phyloP scores from a whole-genome alignment of 2,329 filamentous ascomycete species.

The Cercospora zeae-maydis region DNA sequence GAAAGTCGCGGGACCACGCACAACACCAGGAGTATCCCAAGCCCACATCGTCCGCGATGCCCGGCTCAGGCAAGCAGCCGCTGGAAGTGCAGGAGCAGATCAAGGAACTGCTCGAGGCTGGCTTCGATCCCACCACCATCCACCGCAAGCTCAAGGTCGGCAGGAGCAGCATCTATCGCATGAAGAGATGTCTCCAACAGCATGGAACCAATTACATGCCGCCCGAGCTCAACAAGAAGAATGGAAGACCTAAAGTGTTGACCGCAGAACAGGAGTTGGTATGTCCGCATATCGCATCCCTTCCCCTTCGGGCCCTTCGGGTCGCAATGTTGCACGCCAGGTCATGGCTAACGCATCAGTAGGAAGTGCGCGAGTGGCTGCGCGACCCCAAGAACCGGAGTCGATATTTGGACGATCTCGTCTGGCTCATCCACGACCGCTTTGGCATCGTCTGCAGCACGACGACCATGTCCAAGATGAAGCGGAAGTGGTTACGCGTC shows the following conservation, averaged over 20 bases:
- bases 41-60: constrained; percentile 23
- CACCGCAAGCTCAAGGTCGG: constrained; percentile 35
- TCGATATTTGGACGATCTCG: constrained; percentile 35
- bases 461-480: constrained; percentile 37
- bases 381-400: constrained; percentile 32
- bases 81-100: constrained; percentile 33
- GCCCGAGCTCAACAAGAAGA: constrained; percentile 36
- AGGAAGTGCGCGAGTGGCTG: constrained; percentile 36
- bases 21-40: constrained; percentile 11
- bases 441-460: constrained; percentile 36
- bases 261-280: constrained; percentile 35
- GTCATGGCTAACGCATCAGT: not conserved
- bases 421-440: constrained; percentile 36
- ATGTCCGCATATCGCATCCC: constrained; percentile 7
- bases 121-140: constrained; percentile 36
- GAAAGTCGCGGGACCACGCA: constrained; percentile 4
- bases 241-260: constrained; percentile 34
- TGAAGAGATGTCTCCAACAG: constrained; percentile 35
- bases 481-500: constrained; percentile 35
- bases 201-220: constrained; percentile 37
- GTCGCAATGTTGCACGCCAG: not conserved
- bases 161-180: constrained; percentile 35
- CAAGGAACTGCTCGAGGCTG: constrained; percentile 35
- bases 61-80: constrained; percentile 33
- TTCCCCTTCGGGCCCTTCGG: no score